Evolutionary conservation across 2,329 filamentous ascomycete genomes (phyloP), one percentile per base, ranked within the genome.

Genomic region (Phialophora verrucosa): DNA sequence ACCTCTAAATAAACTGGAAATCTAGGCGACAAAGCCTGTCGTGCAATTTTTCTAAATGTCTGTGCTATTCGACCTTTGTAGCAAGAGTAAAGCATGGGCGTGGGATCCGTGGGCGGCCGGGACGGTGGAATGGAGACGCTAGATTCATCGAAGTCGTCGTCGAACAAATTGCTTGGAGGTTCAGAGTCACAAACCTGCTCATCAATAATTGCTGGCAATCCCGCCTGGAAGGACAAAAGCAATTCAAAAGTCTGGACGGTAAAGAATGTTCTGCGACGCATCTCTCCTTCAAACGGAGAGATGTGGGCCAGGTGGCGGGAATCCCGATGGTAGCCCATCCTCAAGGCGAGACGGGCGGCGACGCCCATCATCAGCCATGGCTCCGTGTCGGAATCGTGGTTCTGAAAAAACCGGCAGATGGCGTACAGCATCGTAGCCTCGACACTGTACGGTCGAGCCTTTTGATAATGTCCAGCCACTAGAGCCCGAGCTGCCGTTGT

Each of bases 141-240:
- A 31, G 17, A 38, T 70, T 85, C 80, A 64, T 80, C 78, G 67
- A 89, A 87, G 71, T 90, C 87, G 2, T 83, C 81, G 73, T 90
- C 87, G 44, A 82, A 75, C n/a, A 90, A 73, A 73, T 90, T 89
- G 17, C 81, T 78, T 6, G 87, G 87, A 20, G 83, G 73, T 4
- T 77, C 74, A 0, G 85, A 87, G 72, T 90, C 88, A 38, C 82
- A 84, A 59, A 88, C 85, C 67, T 87, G 84, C 47, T 83, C 80
- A 66, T 85, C 80, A 49, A 88, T 80, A 78, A 87, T 86, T 67
- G 84, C 83, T 4, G 88, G 88, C 12, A 90, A 77, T 1, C 88
- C 88, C 67, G 78, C 68, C 58, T 80, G 76, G 4, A 74, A 72
- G 0, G 79, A 80, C 4, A 77, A 68, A 10, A 78, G 72, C 2